Base-by-base conservation (phyloP, 495 filamentous ascomycete genomes). In the Melanomma pulvis-pyrius region DNA sequence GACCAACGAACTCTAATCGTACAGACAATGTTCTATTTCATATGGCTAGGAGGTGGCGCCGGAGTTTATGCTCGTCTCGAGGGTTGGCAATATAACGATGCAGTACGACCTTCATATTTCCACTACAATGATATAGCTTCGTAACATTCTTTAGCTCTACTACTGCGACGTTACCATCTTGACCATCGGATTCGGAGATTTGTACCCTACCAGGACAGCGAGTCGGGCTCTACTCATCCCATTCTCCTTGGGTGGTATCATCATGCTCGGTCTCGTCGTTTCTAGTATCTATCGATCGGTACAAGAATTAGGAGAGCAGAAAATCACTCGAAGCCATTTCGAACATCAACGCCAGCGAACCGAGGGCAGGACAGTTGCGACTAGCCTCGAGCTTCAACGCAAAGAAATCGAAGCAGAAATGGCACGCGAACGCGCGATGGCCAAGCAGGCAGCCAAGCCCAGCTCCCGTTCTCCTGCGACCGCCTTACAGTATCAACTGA, bases 1-100 rank as follows among this genome's bases (percentile, higher is more conserved):
- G 83, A 88, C 50, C 90, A 91, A 78, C 80, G 86, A 2, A 88
- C 83, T 15, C 70, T 88, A 59, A 88, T 88, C 60, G 63, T 88
- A 21, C 86, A 88, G 67, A 88, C 86, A 11, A 86, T 83, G 55
- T 76, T 81, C 41, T 84, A 87, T 61, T 83, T 86, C 49, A 71
- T 82, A 19, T 88, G 86, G 86, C 74, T 88, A 4, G 79, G 83
- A 7, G 80, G 86, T 32, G 86, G 86, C 17, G 86, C 78, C 11
- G 83, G 77, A 1, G 77, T 88, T 4, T 76, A 72, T 63, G 72
- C 72, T 8, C 44, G 32, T 24, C 46, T 59, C 12, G 48, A 52
- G 19, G 52, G 61, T 24, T 74, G 72, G 67, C 76, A 73, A 32
- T 87, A 81, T 65, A 79, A 79, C 19, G 84, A 87, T 68, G 82